Percentiles rank a stretch among this genome's conserved stretches.
Conservation (phyloP, 2,329 filamentous ascomycete genomes). For the Pseudogymnoascus sp. region DNA sequence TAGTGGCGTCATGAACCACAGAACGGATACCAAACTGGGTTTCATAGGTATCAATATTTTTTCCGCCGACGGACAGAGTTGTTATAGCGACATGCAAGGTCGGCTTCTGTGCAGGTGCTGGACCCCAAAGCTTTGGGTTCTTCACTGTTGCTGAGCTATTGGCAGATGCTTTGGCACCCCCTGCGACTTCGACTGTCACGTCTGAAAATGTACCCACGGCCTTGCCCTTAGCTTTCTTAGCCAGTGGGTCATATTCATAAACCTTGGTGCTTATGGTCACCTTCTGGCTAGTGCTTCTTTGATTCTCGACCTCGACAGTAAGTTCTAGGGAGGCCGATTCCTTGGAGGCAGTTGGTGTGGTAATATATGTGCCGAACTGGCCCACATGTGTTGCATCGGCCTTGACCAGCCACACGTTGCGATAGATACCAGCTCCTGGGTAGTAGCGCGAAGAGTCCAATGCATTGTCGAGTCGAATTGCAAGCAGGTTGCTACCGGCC, state of each 20-base stretch:
- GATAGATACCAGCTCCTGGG: constrained; percentile 46
- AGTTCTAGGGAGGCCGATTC: constrained; percentile 39
- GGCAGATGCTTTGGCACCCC: constrained; percentile 28
- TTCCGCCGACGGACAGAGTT: constrained; percentile 25
- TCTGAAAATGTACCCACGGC: constrained; percentile 32
- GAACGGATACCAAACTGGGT: constrained; percentile 45
- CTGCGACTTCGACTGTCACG: constrained; percentile 26
- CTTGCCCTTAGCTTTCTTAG: constrained; percentile 24
- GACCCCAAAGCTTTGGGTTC: constrained; percentile 42
- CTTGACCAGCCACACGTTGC: constrained; percentile 48
- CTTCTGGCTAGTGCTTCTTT: constrained; percentile 18
- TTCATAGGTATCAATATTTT: constrained; percentile 38
- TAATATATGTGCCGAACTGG: constrained; percentile 44
- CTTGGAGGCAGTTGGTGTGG: constrained; percentile 38
- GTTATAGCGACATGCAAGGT: constrained; percentile 44
- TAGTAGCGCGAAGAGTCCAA: constrained; percentile 46
- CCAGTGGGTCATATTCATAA: constrained; percentile 31
- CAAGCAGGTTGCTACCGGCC: constrained; percentile 36
- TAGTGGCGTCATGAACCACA: constrained; percentile 33
- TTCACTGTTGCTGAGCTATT: constrained; percentile 27
- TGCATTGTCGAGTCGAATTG: constrained; percentile 45
- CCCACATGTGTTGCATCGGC: constrained; percentile 39
- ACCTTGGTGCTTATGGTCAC: constrained; percentile 38
- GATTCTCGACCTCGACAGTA: constrained; percentile 40
- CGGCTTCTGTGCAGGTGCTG: constrained; percentile 38